Percentiles rank a stretch among this genome's conserved stretches.
These are phyloP conservation scores for Senna tora DNA, from an alignment of 306 rosid genomes.

Conservation along the genomic window DNA sequence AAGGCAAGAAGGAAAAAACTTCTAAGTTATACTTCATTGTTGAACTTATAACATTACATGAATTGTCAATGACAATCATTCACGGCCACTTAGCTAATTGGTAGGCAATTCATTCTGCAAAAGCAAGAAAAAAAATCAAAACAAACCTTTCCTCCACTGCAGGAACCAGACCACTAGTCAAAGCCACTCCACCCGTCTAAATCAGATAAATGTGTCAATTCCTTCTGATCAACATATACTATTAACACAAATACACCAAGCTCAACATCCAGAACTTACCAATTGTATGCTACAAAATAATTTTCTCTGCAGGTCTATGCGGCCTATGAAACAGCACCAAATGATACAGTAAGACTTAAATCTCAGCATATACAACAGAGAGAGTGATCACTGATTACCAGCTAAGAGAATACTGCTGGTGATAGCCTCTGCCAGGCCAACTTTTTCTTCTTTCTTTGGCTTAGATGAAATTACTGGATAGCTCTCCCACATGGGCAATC, in stretches of 20 bases:
- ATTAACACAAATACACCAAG: slow-evolving; percentile 31
- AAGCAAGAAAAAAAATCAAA: slow-evolving; percentile 26
- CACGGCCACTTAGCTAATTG: slow-evolving; percentile 24
- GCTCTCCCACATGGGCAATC: slow-evolving; percentile 85
- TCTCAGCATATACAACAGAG: slow-evolving; percentile 31
- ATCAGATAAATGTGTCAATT: slow-evolving; percentile 44
- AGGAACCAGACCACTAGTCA: slow-evolving; percentile 81
- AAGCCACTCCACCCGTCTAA: slow-evolving; percentile 91
- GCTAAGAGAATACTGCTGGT: slow-evolving; percentile 88
- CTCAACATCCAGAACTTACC: slow-evolving; percentile 59
- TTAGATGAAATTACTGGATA: slow-evolving; percentile 73
- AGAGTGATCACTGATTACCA: slow-evolving; percentile 48
- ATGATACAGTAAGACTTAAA: slow-evolving; percentile 35
- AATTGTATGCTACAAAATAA: slow-evolving; percentile 94
- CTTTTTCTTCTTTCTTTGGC: slow-evolving; percentile 90
- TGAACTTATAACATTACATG: neutral
- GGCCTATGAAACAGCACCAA: slow-evolving; percentile 63
- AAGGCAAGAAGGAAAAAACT: slow-evolving; percentile 13
- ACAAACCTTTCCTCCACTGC: slow-evolving; percentile 94
- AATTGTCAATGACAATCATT: slow-evolving; percentile 25
- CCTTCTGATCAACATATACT: slow-evolving; percentile 36
- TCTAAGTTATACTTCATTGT: neutral
- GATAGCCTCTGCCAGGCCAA: slow-evolving; percentile 95
- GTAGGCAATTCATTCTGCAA: slow-evolving; percentile 14
- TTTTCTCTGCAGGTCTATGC: slow-evolving; percentile 92